Percentiles rank a stretch among this genome's conserved stretches.
Evolutionary conservation across 2,329 filamentous ascomycete species (phyloP).

Genomic region (Eutypa lata): DNA sequence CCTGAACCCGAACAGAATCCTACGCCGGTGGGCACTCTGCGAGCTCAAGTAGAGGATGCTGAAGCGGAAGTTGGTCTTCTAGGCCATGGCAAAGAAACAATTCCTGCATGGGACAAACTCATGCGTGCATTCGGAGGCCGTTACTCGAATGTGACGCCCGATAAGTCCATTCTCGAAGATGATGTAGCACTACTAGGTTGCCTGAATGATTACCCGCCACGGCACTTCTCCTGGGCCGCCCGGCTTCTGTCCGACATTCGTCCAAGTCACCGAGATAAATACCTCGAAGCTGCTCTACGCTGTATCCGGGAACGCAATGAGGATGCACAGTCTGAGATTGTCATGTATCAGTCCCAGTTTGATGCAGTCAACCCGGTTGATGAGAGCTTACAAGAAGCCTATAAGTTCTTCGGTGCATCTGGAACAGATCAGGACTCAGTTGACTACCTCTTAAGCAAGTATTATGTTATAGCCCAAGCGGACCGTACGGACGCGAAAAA

Average conservation of each 20-base stretch:
- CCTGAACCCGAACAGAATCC: conserved; percentile 35
- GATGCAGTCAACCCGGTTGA: conserved; percentile 14
- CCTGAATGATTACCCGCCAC: conserved; percentile 19
- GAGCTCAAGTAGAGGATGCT: conserved; percentile 27
- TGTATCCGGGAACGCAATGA: conserved; percentile 21
- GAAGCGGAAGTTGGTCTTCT: conserved; percentile 20
- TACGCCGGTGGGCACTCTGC: conserved; percentile 30
- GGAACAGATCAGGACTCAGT: conserved; percentile 5
- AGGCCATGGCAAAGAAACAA: conserved; percentile 3
- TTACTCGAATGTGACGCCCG: conserved; percentile 1
- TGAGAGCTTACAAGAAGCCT: conserved; percentile 17
- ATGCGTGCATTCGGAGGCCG: conserved; percentile 18
- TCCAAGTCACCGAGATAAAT: conserved; percentile 19
- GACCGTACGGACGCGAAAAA: conserved; percentile 9
- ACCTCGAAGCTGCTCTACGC: conserved; percentile 22
- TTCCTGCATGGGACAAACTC: conserved; percentile 20
- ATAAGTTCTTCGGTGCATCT: conserved; percentile 18
- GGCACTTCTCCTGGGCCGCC: conserved; percentile 25
- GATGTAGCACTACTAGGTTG: conserved; percentile 25
- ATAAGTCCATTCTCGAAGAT: conserved; percentile 9
- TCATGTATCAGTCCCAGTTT: conserved; percentile 25
- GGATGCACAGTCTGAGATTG: conserved; percentile 21
- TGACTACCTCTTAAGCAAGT: conserved; percentile 18
- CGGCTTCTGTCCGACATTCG: conserved; percentile 20
- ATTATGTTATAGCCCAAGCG: conserved; percentile 11